Percentiles rank a stretch among this genome's conserved stretches.
Conservation (phyloP, 2,329 filamentous ascomycete species). For the Cercospora nicotianae region DNA sequence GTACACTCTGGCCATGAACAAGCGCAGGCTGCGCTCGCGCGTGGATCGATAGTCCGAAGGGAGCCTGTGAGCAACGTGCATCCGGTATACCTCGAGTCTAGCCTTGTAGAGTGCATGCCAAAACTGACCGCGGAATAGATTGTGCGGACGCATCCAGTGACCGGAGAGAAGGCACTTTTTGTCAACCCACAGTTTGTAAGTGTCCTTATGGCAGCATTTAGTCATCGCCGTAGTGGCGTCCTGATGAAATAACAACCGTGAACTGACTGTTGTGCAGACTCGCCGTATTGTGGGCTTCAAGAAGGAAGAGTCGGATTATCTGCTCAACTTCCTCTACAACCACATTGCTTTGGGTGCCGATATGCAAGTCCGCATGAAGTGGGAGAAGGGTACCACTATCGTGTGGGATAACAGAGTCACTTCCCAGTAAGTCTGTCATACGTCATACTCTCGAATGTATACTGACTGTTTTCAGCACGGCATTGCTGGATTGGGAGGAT, state of each 20-base stretch:
- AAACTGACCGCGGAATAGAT: slow-evolving; percentile 42
- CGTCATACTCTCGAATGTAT: background rate
- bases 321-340: slow-evolving; percentile 75
- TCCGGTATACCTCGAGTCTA: slow-evolving; percentile 45
- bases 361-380: slow-evolving; percentile 65
- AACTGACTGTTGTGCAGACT: slow-evolving; percentile 45
- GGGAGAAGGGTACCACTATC: slow-evolving; percentile 28
- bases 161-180: slow-evolving; percentile 79
- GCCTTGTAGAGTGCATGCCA: background rate
- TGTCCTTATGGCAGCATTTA: background rate
- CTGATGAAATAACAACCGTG: background rate
- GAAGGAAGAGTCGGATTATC: slow-evolving; percentile 77
- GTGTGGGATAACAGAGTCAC: slow-evolving; percentile 32
- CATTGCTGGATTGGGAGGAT: slow-evolving; percentile 77
- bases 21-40: slow-evolving; percentile 65
- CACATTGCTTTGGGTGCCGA: slow-evolving; percentile 72
- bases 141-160: slow-evolving; percentile 74
- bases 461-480: slow-evolving; percentile 49
- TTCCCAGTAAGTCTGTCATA: slow-evolving; percentile 48
- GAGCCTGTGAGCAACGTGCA: slow-evolving; percentile 74
- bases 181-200: slow-evolving; percentile 73
- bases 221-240: background rate
- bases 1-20: slow-evolving; percentile 81
- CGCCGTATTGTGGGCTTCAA: slow-evolving; percentile 79
- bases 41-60: slow-evolving; percentile 70